A percentile compares a stretch with the other conserved stretches of the same genome.
Conservation (phyloP, 257 asterid genomes). For the Solanum sitiens region DNA sequence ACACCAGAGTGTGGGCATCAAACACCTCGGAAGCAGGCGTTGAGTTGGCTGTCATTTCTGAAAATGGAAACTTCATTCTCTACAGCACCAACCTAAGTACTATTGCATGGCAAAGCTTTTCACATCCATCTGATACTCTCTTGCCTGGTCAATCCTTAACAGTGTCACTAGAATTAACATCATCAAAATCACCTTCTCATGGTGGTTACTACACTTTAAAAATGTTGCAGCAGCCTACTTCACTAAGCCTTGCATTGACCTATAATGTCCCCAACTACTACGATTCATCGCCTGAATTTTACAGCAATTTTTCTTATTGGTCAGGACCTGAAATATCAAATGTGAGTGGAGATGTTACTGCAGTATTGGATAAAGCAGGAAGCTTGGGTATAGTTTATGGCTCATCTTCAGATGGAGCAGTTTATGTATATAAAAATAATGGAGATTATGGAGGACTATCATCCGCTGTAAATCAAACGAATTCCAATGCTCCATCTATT, state of each 20-base stretch:
- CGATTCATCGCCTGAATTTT: conserved; percentile 19
- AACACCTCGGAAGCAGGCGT: conserved; percentile 40
- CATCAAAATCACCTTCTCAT: conserved; percentile 32
- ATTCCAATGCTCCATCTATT: conserved; percentile 26
- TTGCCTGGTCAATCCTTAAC: conserved; percentile 69
- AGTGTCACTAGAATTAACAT: conserved; percentile 44
- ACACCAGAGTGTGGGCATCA: conserved; percentile 55
- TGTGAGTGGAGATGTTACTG: conserved; percentile 65
- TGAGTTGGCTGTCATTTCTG: conserved; percentile 45
- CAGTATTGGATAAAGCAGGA: conserved; percentile 52
- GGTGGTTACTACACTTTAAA: conserved; percentile 66
- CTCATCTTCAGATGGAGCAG: conserved; percentile 64
- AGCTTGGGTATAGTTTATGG: conserved; percentile 76
- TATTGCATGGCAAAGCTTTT: conserved; percentile 67
- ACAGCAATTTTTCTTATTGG: conserved; percentile 65
- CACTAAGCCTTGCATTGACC: conserved; percentile 59
- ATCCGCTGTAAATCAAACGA: conserved; percentile 37
- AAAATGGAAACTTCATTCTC: conserved; percentile 67
- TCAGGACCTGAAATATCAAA: conserved; percentile 76
- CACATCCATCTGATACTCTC: conserved; percentile 81
- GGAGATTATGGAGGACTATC: conserved; percentile 42
- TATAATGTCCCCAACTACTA: conserved; percentile 42
- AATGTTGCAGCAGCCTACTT: conserved; percentile 73
- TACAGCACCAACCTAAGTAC: conserved; percentile 16
- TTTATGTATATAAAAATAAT: conserved; percentile 62